Evolutionary conservation across 2,329 filamentous ascomycete species (phyloP), one percentile per base, ranked within the genome.

Genomic region (Dothidotthia symphoricarpi): DNA sequence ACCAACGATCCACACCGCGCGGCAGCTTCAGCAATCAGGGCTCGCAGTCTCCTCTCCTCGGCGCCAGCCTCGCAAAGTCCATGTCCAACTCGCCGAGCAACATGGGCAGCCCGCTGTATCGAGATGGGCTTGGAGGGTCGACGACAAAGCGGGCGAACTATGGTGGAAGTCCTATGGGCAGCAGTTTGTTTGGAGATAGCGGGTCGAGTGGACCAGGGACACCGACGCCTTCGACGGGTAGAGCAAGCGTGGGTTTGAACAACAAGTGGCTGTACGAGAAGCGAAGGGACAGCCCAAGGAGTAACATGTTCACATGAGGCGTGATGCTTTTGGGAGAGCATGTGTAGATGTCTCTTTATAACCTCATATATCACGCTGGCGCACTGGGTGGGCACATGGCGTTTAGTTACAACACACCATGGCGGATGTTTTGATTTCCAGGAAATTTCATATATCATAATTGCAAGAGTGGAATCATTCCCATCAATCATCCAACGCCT

Each of bases 221-320:
- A 13, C 86, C 86, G 1, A 90, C 82, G 48, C 86, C 87, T 8
- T 55, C 55, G 1, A 59, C 49, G 3, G 62, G 64, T 70, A 78
- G 81, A 39, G 82, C 83, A 28, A 89, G 81, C 50, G 81, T 94
- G 35, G 82, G 82, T 1, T 61, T 96, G 60, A 96, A 91, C 68
- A 95, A 82, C 71, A 95, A 93, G 70, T 97, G 91, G 91, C 68
- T 96, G 43, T 97, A 95, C 61, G 88, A 96, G 67, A 87, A 83
- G 69, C 85, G 86, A 13, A 60, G 55, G 72, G 82, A 63, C 64
- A 81, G 63, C 70, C 76, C 51, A 19, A 46, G 56, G 35, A 64
- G 53, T 36, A 57, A 43, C 31, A 34, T 67, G 33, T 65, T 65
- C 42, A 47, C 41, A 7, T 63, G 31, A 55, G 34, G 1, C 5